Evolutionary conservation across 306 rosid species (phyloP).

Genomic region (barrel medic (Medicago truncatula)): MtrunA17r5.0-ANR NC_053045.1:6354001-6354500

Average conservation of each 20-base stretch:
- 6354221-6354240: constrained; percentile 41
- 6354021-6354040: background rate
- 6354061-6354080: constrained; percentile 35
- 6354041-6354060: constrained; percentile 52
- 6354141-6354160: constrained; percentile 43
- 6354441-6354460: too few relatives aligned
- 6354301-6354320: background rate
- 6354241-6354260: background rate
- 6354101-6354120: constrained; percentile 36
- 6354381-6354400: background rate
- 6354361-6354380: background rate
- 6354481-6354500: background rate
- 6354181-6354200: constrained; percentile 36
- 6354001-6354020: constrained; percentile 43
- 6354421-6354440: too few relatives aligned
- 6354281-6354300: background rate
- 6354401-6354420: too few relatives aligned
- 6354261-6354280: background rate
- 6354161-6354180: constrained; percentile 35
- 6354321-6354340: background rate
- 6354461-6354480: background rate
- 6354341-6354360: background rate
- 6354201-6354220: constrained; percentile 34
- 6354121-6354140: constrained; percentile 42
- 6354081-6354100: constrained; percentile 39